These are phyloP conservation scores for Mercurialis annua DNA, from an alignment of 345 rosid genomes.

Conservation along the genomic window DNA sequence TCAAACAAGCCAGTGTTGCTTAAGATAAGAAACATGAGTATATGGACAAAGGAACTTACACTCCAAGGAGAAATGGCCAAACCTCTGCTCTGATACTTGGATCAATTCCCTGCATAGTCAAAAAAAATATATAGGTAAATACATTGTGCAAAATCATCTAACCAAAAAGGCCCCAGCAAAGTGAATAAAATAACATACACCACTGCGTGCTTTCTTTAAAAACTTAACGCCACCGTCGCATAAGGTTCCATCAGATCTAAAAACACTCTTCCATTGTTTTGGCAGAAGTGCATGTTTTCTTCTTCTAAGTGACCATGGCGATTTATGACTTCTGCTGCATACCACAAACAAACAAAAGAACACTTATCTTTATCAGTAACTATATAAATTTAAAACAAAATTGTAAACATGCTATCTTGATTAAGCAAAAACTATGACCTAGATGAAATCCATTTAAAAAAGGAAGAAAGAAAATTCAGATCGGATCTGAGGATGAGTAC, in stretches of 20 bases:
- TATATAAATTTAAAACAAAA: background rate
- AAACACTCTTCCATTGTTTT: conserved; percentile 69
- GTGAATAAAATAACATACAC: conserved; percentile 54
- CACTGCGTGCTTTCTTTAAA: conserved; percentile 86
- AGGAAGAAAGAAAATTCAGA: background rate
- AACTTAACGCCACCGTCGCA: conserved; percentile 78
- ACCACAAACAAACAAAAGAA: conserved; percentile 9
- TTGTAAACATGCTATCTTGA: background rate
- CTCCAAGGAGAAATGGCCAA: conserved; percentile 97
- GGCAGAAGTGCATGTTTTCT: conserved; percentile 78
- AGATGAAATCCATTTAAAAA: background rate
- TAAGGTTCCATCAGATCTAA: conserved; percentile 70
- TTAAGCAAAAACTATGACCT: background rate
- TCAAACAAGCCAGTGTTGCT: background rate
- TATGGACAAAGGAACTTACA: conserved; percentile 51
- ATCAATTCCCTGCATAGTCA: conserved; percentile 67
- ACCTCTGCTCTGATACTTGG: conserved; percentile 88
- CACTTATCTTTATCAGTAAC: background rate
- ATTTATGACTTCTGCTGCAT: conserved; percentile 67
- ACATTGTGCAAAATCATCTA: background rate
- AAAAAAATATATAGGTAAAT: conserved; percentile 16
- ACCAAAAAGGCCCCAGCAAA: background rate
- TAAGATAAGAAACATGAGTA: background rate
- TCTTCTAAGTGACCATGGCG: conserved; percentile 91
- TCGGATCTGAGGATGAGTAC: background rate